These are phyloP conservation scores for Zasmidium angulare DNA, from an alignment of 2,329 filamentous ascomycete genomes.

Conservation along the genomic window DNA sequence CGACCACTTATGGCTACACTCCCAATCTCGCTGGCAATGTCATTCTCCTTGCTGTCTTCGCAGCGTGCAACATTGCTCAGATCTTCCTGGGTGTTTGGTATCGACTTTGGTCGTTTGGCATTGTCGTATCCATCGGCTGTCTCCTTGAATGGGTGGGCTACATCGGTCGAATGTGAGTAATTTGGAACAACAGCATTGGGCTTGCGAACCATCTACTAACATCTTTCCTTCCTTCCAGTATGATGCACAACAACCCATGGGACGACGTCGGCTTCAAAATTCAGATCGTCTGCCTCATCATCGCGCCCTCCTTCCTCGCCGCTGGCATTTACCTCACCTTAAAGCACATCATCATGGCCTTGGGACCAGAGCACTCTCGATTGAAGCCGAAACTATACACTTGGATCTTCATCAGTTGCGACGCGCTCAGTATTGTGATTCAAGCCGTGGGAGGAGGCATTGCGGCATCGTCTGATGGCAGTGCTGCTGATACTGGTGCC, in stretches of 20 bases:
- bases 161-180: conserved; percentile 36
- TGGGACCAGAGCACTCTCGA: conserved; percentile 42
- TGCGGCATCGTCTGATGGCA: conserved; percentile 36
- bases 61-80: conserved; percentile 37
- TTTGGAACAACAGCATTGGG: no score
- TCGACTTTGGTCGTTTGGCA: conserved; percentile 41
- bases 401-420: conserved; percentile 52
- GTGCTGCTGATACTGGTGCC: conserved; percentile 40
- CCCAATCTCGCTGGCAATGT: conserved; percentile 40
- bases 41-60: conserved; percentile 41
- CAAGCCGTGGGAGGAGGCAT: conserved; percentile 48
- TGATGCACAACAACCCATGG: conserved; percentile 46
- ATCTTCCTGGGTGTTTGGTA: conserved; percentile 36
- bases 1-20: conserved; percentile 43
- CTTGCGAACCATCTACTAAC: no score
- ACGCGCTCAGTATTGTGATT: conserved; percentile 46
- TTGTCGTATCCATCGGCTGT: conserved; percentile 41
- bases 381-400: conserved; percentile 48
- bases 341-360: conserved; percentile 48
- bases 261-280: conserved; percentile 42
- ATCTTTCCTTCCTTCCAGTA: conserved; percentile 3
- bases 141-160: conserved; percentile 46
- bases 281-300: conserved; percentile 45
- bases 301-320: conserved; percentile 47
- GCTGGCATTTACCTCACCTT: conserved; percentile 50